Base-by-base conservation (phyloP, 345 rosid species). In the Eutrema japonicum region DNA sequence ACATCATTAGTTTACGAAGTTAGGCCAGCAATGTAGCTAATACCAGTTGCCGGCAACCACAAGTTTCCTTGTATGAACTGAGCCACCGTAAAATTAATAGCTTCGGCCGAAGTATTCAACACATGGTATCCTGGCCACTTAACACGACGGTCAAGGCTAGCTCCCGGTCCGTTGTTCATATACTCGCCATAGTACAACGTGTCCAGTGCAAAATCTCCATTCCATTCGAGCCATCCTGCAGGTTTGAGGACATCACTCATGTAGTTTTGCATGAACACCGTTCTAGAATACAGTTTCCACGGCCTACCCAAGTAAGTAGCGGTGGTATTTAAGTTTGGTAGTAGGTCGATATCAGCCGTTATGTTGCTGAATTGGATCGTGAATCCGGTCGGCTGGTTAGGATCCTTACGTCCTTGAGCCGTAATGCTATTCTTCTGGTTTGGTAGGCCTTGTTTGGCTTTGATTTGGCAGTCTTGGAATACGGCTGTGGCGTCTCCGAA, bases 191-290 rank as follows among this genome's bases (percentile, higher is more conserved):
- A 95, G 33, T 76, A 90, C 54, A 92, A 71, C 0, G 97, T 82
- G 50, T 80, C 86, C 66, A 92, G 67, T 9, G 86, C 90, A 12
- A 83, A 78, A 37, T 70, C 49, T 5, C 80, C 86, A 5, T 87
- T 80, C 97, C 96, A 92, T 71, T 88, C 87, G 0, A 92, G 83
- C 96, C 96, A 95, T 7, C 99, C 99, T 53, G 81, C 81, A 0
- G 96, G 93, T 13, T 77, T 79, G 1, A 92, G 63, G 2, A 64
- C 81, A 30, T 81, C 76, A 52, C 82, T 82, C 5, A 95, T 77
- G 54, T 83, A 83, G 0, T 96, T 85, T 60, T 95, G 88, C 96
- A 95, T 82, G 67, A 92, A 65, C 8, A 92, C 61, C 14, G 97
- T 82, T 68, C 97, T 86, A 4, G 99, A 92, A 68, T 85, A 92